These are phyloP conservation scores for Podospora australis DNA, from an alignment of 495 filamentous ascomycete genomes.

Conservation along the genomic window DNA sequence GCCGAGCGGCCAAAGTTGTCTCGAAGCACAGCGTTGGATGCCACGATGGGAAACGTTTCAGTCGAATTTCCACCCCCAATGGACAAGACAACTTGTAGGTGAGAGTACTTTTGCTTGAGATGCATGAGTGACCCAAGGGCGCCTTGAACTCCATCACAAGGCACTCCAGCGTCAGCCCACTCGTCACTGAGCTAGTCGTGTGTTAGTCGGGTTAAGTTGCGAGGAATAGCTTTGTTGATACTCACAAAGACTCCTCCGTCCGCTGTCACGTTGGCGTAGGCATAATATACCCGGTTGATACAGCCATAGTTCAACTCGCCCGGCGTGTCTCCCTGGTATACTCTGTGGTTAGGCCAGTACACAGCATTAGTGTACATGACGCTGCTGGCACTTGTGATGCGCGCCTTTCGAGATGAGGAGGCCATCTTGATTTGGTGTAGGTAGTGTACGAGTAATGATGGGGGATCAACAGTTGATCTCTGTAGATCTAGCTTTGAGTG, in stretches of 20 bases:
- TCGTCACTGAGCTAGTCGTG: conserved; percentile 71
- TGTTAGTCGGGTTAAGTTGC: conserved; percentile 12
- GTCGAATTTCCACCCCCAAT: conserved; percentile 78
- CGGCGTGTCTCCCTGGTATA: conserved; percentile 72
- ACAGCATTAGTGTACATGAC: conserved; percentile 66
- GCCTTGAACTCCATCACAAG: conserved; percentile 71
- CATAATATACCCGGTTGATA: conserved; percentile 77
- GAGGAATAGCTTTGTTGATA: conserved; percentile 12
- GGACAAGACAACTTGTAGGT: conserved; percentile 76
- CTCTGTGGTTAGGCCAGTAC: conserved; percentile 85
- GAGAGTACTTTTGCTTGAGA: conserved; percentile 67
- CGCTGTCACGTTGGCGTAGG: conserved; percentile 75
- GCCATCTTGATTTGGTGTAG: conserved; percentile 12
- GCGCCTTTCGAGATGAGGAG: conserved; percentile 35
- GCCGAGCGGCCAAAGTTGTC: conserved; percentile 72
- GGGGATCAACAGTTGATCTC: background rate
- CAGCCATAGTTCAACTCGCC: conserved; percentile 61
- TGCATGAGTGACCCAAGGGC: conserved; percentile 70
- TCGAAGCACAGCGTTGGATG: conserved; percentile 51
- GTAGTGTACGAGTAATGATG: background rate
- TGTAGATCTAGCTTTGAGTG: background rate
- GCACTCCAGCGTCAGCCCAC: conserved; percentile 73
- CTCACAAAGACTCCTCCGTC: conserved; percentile 80
- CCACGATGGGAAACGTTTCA: conserved; percentile 69
- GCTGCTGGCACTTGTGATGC: conserved; percentile 33